Percentiles rank a stretch among this genome's conserved stretches.
These are phyloP conservation scores for Chlorociboria aeruginascens DNA, from an alignment of 495 filamentous ascomycete genomes.

Conservation along the genomic window DNA sequence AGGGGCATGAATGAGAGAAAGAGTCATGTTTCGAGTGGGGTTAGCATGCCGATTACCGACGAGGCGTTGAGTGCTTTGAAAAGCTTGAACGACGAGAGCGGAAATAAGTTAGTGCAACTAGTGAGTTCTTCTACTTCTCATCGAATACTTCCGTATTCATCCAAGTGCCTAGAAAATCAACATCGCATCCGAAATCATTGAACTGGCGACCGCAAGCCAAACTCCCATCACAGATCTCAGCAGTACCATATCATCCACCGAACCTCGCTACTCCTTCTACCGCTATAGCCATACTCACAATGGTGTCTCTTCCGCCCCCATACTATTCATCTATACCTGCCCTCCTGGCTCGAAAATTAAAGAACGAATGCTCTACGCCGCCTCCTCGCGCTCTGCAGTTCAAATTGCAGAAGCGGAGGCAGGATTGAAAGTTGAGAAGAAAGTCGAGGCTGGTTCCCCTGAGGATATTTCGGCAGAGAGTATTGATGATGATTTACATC, in stretches of 20 bases:
- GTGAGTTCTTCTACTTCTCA: slow-evolving; percentile 33
- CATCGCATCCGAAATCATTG: slow-evolving; percentile 63
- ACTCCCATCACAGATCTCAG: slow-evolving; percentile 42
- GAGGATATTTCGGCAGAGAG: slow-evolving; percentile 63
- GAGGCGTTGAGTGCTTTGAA: slow-evolving; percentile 55
- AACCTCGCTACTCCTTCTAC: slow-evolving; percentile 89
- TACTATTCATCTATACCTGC: slow-evolving; percentile 94
- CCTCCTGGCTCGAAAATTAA: slow-evolving; percentile 71
- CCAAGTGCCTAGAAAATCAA: slow-evolving; percentile 49
- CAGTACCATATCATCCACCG: slow-evolving; percentile 58
- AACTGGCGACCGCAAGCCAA: slow-evolving; percentile 45
- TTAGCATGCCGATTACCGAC: slow-evolving; percentile 51
- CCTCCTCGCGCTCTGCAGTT: slow-evolving; percentile 63
- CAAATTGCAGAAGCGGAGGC: slow-evolving; percentile 53
- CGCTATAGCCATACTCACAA: slow-evolving; percentile 44
- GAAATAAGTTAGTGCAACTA: slow-evolving; percentile 63
- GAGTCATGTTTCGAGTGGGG: slow-evolving; percentile 39
- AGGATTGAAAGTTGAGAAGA: slow-evolving; percentile 65
- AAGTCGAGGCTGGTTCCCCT: slow-evolving; percentile 48
- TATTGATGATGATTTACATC: slow-evolving; percentile 66
- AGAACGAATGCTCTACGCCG: slow-evolving; percentile 90
- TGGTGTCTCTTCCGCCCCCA: slow-evolving; percentile 43
- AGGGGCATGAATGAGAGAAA: slow-evolving; percentile 54
- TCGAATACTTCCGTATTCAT: background rate
- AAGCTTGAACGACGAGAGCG: slow-evolving; percentile 38